Conservation (phyloP, 1,284 basidiomycete genomes). For the Athelia sp. region DNA sequence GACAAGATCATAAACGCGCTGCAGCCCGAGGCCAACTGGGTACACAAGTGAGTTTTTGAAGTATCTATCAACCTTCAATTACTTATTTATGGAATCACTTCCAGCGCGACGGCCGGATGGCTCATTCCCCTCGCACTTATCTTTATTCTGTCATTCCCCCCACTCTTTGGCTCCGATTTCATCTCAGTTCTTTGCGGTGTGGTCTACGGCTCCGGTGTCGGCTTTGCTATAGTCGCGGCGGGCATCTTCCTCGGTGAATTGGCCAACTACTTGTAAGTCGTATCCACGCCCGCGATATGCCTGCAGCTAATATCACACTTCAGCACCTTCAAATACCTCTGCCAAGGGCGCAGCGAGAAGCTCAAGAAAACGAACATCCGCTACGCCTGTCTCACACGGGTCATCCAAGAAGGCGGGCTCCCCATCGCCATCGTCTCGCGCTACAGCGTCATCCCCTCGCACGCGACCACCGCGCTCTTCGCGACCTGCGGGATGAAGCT, state of each 20-base stretch:
- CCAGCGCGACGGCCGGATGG: slow-evolving; percentile 34
- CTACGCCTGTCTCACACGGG: slow-evolving; percentile 60
- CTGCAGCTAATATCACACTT: neutral
- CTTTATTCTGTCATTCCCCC: slow-evolving; percentile 29
- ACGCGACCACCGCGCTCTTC: slow-evolving; percentile 60
- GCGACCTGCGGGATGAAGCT: slow-evolving; percentile 63
- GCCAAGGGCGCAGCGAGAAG: slow-evolving; percentile 44
- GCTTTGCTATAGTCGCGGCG: slow-evolving; percentile 30
- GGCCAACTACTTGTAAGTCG: slow-evolving; percentile 44
- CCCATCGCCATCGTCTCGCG: slow-evolving; percentile 53
- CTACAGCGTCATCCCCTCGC: slow-evolving; percentile 59
- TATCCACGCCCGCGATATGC: too few relatives aligned
- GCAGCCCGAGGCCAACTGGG: slow-evolving; percentile 47
- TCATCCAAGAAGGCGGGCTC: slow-evolving; percentile 67
- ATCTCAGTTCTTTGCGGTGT: slow-evolving; percentile 48
- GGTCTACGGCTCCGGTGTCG: slow-evolving; percentile 27
- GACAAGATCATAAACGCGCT: slow-evolving; percentile 55
- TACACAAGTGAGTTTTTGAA: slow-evolving; percentile 34
- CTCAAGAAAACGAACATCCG: slow-evolving; percentile 51
- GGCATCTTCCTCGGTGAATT: slow-evolving; percentile 46
- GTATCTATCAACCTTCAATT: too few relatives aligned
- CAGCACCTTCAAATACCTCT: slow-evolving; percentile 43
- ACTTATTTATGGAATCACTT: neutral
- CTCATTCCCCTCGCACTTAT: slow-evolving; percentile 42
- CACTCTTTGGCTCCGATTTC: slow-evolving; percentile 50